A percentile compares a stretch with the other conserved stretches of the same genome.
These are phyloP conservation scores for Pythium rhizo-oryzae DNA, from an alignment of 352 stramenopile species.

Conservation along the genomic window DNA sequence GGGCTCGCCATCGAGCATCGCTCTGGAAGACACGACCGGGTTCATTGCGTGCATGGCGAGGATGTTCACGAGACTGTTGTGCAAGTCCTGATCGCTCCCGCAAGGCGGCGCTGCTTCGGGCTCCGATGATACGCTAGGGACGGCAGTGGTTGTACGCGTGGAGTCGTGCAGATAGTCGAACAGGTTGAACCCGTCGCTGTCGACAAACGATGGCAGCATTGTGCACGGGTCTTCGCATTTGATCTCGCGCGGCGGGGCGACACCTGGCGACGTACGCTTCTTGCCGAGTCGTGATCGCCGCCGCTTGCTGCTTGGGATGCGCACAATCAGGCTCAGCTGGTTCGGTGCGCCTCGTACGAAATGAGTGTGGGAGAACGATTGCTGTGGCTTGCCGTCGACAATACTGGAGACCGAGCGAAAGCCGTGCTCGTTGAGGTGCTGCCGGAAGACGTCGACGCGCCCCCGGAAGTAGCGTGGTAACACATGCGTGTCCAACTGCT, in stretches of 20 bases:
- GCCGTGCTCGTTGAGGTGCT: constrained; percentile 72
- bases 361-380: constrained; percentile 52
- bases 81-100: background rate
- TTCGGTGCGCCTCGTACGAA: constrained; percentile 55
- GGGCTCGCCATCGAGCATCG: constrained; percentile 6
- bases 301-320: constrained; percentile 35
- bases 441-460: constrained; percentile 61
- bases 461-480: constrained; percentile 74
- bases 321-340: constrained; percentile 59
- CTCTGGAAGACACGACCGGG: constrained; percentile 9
- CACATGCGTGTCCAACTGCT: constrained; percentile 45
- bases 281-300: constrained; percentile 25
- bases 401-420: constrained; percentile 37
- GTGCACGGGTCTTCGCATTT: background rate
- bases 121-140: background rate
- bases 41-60: constrained; percentile 25
- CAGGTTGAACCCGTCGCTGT: constrained; percentile 15
- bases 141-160: background rate
- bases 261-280: constrained; percentile 1
- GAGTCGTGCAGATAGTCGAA: constrained; percentile 10
- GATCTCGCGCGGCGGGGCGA: background rate
- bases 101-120: background rate
- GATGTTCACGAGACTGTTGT: constrained; percentile 16
- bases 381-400: constrained; percentile 40
- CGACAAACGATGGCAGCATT: constrained; percentile 1